phyloP scores from a whole-genome alignment of 495 filamentous ascomycete genomes.

The Trichoderma orchidacearum region DNA sequence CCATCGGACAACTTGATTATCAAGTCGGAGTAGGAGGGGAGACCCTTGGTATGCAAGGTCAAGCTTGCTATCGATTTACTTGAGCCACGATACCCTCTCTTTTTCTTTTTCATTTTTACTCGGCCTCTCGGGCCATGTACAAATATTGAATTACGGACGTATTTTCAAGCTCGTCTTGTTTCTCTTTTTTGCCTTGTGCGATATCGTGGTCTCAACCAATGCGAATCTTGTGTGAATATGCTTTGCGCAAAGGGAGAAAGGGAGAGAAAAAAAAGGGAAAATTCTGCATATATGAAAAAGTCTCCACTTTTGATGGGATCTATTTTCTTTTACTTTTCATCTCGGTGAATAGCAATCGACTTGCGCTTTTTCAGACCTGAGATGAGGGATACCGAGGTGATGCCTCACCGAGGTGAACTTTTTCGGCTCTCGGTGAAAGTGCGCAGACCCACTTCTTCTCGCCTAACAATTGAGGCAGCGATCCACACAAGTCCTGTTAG shows the following conservation, averaged over 20 bases:
- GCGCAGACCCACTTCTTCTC: neutral
- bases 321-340: too few relatives aligned
- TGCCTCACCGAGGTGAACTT: neutral
- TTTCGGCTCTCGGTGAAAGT: neutral
- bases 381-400: too few relatives aligned
- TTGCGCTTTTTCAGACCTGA: too few relatives aligned
- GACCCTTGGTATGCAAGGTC: neutral
- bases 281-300: neutral
- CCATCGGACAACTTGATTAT: slow-evolving; percentile 26
- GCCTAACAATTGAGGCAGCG: slow-evolving; percentile 1
- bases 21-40: slow-evolving; percentile 9
- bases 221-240: neutral
- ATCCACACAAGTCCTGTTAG: slow-evolving; percentile 3
- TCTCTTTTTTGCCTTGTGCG: neutral
- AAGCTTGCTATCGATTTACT: neutral
- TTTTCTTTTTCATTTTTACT: neutral
- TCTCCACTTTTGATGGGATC: neutral
- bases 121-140: neutral
- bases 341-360: too few relatives aligned
- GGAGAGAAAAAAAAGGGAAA: neutral
- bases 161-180: neutral
- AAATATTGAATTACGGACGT: neutral
- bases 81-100: neutral
- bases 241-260: too few relatives aligned
- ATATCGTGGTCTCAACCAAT: neutral